Evolutionary conservation across 169 alveolate species (phyloP).

Genomic region (Eimeria necatrix): DNA sequence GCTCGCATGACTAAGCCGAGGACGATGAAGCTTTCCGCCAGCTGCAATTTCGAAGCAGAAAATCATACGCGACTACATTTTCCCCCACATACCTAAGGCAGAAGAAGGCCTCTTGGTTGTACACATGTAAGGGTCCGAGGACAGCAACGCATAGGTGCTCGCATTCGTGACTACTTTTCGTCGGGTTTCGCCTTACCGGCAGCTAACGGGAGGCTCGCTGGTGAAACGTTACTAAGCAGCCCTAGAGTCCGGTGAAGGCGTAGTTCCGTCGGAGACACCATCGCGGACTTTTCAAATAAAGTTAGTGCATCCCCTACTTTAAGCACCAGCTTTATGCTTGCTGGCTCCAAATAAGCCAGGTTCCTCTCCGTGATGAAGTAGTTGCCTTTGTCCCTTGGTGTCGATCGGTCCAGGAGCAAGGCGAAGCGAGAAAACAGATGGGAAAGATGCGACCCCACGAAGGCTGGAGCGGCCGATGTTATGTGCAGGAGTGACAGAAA

Average conservation of each 20-base stretch:
- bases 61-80: conserved; percentile 2
- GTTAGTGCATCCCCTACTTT: conserved; percentile 58
- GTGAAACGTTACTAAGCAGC: conserved; percentile 56
- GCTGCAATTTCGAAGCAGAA: conserved; percentile 33
- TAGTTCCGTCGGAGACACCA: conserved; percentile 1
- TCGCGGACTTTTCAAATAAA: conserved; percentile 33
- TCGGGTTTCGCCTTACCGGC: conserved; percentile 30
- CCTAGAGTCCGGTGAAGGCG: conserved; percentile 29
- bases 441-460: conserved; percentile 11
- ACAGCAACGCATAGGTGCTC: not conserved
- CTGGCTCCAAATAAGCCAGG: conserved; percentile 55
- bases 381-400: not conserved
- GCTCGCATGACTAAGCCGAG: conserved; percentile 61
- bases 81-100: not conserved
- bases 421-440: conserved; percentile 47
- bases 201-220: conserved; percentile 52
- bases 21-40: conserved; percentile 26
- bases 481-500: conserved; percentile 26
- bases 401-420: not conserved
- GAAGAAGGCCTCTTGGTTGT: not conserved
- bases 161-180: not conserved
- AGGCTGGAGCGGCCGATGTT: conserved; percentile 18
- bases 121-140: not conserved
- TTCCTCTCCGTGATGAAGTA: conserved; percentile 55
- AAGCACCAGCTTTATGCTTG: conserved; percentile 46